Evolutionary conservation across 2,329 filamentous ascomycete genomes (phyloP), one percentile per base, ranked within the genome.

Genomic region (Dactylellina drechsleri): DNA sequence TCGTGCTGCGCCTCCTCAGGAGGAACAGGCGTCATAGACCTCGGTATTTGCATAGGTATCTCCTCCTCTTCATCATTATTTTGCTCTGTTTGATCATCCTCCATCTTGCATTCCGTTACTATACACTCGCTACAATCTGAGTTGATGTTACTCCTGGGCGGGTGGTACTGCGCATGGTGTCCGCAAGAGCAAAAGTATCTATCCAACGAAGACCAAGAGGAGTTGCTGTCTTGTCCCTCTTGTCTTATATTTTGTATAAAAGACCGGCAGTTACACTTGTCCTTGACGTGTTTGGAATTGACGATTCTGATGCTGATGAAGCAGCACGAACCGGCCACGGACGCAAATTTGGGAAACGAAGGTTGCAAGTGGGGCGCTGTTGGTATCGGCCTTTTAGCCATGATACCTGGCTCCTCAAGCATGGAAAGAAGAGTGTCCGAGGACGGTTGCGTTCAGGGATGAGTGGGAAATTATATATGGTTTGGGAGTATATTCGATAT

Each of bases 161-260:
- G 71, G 64, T 75, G 71, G 59, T 68, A 75, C 64, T 75, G 71
- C 16, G 71, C 71, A 75, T 75, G 71, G 53, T 75, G 71, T 28
- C 71, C 71, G 58, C 71, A 75, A 45, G 71, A 75, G 59, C 71
- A 75, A 68, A 75, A 75, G 64, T 75, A 75, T 65, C 64, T 75
- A 47, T 75, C 71, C 71, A 75, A 23, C 52, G 71, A 75, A 41
- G 71, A 75, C 71, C 71, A 75, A 18, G 71, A 75, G 64, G 65
- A 68, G 53, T 57, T 53, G 47, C 53, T 60, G 20, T 57, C 62
- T 23, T 68, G 65, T 10, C 60, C 64, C 18, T 68, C 71, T 26
- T 68, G 58, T 52, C 59, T 56, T n/a, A 58, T 47, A 50, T 75
- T 65, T 53, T 75, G 71, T 31, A 68, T 68, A 20, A 75, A 75